Evolutionary conservation across 106 monocot species (phyloP).

Genomic region (Dioscorea zingiberensis): DNA sequence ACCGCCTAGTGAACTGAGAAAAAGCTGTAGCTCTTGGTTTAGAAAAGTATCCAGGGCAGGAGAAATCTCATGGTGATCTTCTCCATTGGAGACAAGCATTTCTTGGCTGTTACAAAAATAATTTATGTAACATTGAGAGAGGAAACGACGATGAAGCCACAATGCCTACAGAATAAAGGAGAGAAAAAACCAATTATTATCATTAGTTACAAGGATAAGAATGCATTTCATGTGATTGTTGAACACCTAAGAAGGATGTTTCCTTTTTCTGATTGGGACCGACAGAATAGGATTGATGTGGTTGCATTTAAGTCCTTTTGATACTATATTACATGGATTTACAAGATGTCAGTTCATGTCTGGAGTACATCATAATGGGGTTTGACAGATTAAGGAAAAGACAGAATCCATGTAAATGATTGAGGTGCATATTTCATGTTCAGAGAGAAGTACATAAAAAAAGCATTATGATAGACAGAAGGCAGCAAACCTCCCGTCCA

Average conservation of each 20-base stretch:
- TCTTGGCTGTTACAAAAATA: slow-evolving; percentile 2
- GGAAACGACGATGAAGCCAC: slow-evolving; percentile 71
- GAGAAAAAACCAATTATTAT: not conserved
- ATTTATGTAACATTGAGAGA: slow-evolving; percentile 58
- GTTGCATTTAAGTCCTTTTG: no score
- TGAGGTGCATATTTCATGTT: no score
- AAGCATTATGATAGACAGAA: not conserved
- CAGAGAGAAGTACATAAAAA: no score
- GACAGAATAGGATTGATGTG: no score
- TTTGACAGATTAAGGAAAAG: no score
- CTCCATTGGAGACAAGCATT: not conserved
- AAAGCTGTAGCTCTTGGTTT: slow-evolving; percentile 37
- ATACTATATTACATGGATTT: no score
- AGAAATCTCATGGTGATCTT: not conserved
- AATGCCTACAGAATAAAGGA: slow-evolving; percentile 37
- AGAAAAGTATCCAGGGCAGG: slow-evolving; percentile 29
- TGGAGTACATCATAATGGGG: no score
- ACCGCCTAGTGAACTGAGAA: slow-evolving; percentile 20
- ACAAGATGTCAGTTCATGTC: no score
- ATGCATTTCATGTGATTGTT: no score
- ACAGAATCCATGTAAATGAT: no score
- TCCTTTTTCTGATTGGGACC: no score
- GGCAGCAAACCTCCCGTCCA: slow-evolving; percentile 56
- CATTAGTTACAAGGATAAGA: not conserved
- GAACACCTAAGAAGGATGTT: no score